Percentiles rank a stretch among this genome's conserved stretches.
Conservation (phyloP, 2,329 filamentous ascomycete species). For the Pleoardoris graminearum region DNA sequence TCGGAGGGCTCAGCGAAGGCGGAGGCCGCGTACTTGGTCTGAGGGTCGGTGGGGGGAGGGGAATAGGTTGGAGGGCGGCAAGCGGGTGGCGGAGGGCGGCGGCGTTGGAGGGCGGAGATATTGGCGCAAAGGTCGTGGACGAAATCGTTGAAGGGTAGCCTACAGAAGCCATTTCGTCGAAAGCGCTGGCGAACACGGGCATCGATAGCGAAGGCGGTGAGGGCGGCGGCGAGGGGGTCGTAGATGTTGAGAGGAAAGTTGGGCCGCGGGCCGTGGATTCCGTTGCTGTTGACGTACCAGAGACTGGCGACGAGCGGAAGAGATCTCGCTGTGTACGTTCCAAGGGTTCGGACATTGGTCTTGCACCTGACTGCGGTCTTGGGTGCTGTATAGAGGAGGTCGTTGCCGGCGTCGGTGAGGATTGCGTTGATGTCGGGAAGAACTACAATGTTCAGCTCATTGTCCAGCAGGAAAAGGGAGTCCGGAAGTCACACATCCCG, state of each 20-base stretch:
- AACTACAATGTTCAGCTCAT: constrained; percentile 29
- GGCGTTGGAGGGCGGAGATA: constrained; percentile 30
- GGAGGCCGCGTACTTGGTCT: constrained; percentile 41
- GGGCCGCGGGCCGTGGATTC: constrained; percentile 26
- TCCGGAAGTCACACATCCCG: constrained; percentile 64
- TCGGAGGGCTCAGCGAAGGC: constrained; percentile 35
- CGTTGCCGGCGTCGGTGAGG: constrained; percentile 11
- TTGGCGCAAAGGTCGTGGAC: constrained; percentile 25
- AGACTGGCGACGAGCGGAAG: constrained; percentile 17
- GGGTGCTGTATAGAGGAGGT: background rate
- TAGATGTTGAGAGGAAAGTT: constrained; percentile 40
- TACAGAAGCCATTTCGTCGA: constrained; percentile 28
- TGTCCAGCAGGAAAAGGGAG: background rate
- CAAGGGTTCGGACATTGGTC: constrained; percentile 26
- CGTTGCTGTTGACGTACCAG: constrained; percentile 15
- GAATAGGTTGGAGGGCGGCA: constrained; percentile 33
- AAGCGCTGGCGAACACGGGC: constrained; percentile 28
- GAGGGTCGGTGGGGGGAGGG: constrained; percentile 39
- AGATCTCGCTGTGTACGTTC: constrained; percentile 19
- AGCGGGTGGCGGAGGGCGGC: constrained; percentile 25
- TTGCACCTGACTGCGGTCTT: constrained; percentile 4
- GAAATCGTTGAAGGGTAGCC: constrained; percentile 25
- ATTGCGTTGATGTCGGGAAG: constrained; percentile 25
- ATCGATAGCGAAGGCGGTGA: constrained; percentile 31
- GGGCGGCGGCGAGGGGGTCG: constrained; percentile 39